Evolutionary conservation across 192 early-diverging fungal species (phyloP), one percentile per base, ranked within the genome.

Genomic region (Mortierella hygrophila): DNA sequence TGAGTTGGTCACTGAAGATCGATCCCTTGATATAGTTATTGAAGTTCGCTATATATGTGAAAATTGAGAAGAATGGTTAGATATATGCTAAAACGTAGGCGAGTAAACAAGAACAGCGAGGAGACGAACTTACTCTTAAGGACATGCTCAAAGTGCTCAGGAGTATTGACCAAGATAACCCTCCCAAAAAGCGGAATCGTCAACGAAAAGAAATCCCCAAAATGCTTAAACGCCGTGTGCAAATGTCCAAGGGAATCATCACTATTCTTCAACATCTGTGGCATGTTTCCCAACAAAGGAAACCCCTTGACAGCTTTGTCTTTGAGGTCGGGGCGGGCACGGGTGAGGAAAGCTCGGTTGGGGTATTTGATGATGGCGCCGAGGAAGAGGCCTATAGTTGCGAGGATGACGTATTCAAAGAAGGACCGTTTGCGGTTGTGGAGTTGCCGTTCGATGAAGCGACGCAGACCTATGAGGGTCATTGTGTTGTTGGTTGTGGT

Each of bases 1-100:
- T 77, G 41, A 88, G 78, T 60, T 79, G 77, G 20, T 79, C 76
- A 1, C 29, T n/a, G 70, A 81, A 88, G 47, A 88, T 68, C 16
- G 74, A 75, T 20, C 87, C 87, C 42, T 88, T 86, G 60, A 86
- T 78, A 35, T 81, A 86, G 75, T 77, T 81, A 41, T 81, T 68
- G 32, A 85, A 85, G 72, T 85, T 85, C 23, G 68, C 83, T 85
- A 80, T 13, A 26, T 1, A 3, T 13, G 20, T 42, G 63, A 49
- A 54, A 10, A 23, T 6, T 15, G n/a, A 29, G 29, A 23, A 4
- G 8, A 65, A 11, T 3, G 60, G 60, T 32, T 32, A 65, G 60
- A 15, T 65, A 65, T 10, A 11, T 9, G 60, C 26, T 40, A 60
- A 15, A 37, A 3, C 41, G 37, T 7, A 70, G 41, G 71, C 38